A percentile compares a stretch with the other conserved stretches of the same genome.
phyloP scores from a whole-genome alignment of 345 rosid species.

The Pistacia vera region DNA sequence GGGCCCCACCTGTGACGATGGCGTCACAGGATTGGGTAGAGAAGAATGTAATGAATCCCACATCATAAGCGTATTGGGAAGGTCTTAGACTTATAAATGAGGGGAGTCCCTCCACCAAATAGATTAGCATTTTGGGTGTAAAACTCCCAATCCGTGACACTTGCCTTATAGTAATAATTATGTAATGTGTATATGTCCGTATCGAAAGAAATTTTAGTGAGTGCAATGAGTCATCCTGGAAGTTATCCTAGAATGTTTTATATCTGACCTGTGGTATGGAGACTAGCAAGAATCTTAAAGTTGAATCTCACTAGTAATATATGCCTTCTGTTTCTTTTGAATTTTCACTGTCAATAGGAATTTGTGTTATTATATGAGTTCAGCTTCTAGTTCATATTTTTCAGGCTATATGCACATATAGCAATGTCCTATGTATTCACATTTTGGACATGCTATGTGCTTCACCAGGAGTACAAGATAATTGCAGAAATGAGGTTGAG shows the following conservation, averaged over 20 bases:
- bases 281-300: neutral
- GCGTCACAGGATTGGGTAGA: too few relatives aligned
- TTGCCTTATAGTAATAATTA: neutral
- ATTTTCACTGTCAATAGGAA: neutral
- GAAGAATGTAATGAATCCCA: too few relatives aligned
- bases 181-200: neutral
- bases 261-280: neutral
- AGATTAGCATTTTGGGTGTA: too few relatives aligned
- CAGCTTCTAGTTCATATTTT: conserved; percentile 22
- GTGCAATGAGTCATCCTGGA: neutral
- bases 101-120: too few relatives aligned
- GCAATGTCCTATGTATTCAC: conserved; percentile 73
- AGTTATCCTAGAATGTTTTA: neutral
- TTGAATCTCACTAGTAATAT: neutral
- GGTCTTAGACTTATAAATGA: too few relatives aligned
- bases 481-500: conserved; percentile 72
- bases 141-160: too few relatives aligned
- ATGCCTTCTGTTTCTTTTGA: neutral
- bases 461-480: conserved; percentile 70
- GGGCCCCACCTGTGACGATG: too few relatives aligned
- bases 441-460: conserved; percentile 71
- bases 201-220: neutral
- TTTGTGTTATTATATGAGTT: neutral
- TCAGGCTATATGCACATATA: conserved; percentile 85
- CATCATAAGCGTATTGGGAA: too few relatives aligned